phyloP scores from a whole-genome alignment of 2,329 filamentous ascomycete genomes.

The Apiospora pterosperma region DNA sequence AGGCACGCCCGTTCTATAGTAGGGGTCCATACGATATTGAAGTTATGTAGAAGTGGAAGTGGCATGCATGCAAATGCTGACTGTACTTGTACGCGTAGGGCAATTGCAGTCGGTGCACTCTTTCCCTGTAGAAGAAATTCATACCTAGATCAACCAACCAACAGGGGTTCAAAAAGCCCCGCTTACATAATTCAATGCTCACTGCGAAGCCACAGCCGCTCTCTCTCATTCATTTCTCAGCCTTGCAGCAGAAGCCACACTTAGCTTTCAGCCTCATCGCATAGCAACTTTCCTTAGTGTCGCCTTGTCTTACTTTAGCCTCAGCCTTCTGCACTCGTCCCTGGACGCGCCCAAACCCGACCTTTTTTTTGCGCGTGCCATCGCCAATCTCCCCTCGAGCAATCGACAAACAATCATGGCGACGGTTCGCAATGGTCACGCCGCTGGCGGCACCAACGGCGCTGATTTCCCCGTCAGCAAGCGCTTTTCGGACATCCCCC shows the following conservation, averaged over 20 bases:
- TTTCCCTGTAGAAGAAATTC: too few species aligned
- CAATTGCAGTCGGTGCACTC: too few species aligned
- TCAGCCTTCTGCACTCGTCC: not conserved
- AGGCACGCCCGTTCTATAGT: too few species aligned
- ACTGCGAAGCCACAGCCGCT: not conserved
- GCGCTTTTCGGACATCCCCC: constrained; percentile 63
- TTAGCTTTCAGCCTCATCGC: not conserved
- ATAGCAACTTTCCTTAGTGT: not conserved
- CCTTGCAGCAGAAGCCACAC: not conserved
- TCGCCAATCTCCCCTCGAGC: not conserved
- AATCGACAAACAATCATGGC: constrained; percentile 2
- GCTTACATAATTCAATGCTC: not conserved
- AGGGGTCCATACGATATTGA: too few species aligned
- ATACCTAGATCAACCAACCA: too few species aligned
- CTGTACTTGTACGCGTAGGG: too few species aligned
- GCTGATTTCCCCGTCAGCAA: constrained; percentile 41
- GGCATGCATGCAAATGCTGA: too few species aligned
- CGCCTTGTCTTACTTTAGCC: not conserved
- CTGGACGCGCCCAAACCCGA: not conserved
- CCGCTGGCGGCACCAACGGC: constrained; percentile 41
- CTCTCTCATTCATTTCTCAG: not conserved
- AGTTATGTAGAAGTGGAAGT: too few species aligned
- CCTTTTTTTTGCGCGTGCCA: not conserved
- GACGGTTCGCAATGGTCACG: constrained; percentile 33
- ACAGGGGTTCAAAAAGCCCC: too few species aligned